Evolutionary conservation across 2,329 filamentous ascomycete genomes (phyloP).

Genomic region (Dryadomyces quercus-mongolicae): DNA sequence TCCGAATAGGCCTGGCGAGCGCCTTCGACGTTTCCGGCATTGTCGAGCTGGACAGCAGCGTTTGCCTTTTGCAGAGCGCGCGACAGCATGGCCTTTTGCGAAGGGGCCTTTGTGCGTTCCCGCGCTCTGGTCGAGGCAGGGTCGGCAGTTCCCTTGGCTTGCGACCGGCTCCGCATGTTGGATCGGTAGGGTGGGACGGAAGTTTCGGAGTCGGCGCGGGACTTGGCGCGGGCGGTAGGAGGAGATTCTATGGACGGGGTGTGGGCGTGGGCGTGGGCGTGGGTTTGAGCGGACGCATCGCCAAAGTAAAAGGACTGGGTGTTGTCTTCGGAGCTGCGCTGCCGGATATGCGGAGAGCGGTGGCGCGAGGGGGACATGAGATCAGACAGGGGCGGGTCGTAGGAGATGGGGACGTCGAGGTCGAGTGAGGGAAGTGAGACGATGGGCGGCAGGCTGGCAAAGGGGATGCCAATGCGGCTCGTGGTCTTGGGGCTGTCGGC

Average conservation of each 20-base stretch:
- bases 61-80: slow-evolving; percentile 91
- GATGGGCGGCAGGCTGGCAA: slow-evolving; percentile 28
- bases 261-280: neutral
- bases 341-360: slow-evolving; percentile 5
- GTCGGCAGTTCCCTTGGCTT: slow-evolving; percentile 32
- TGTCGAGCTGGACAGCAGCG: slow-evolving; percentile 87
- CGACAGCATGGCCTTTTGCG: slow-evolving; percentile 94
- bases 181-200: slow-evolving; percentile 2
- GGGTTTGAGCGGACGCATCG: slow-evolving; percentile 2
- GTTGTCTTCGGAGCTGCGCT: slow-evolving; percentile 11
- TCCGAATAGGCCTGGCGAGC: slow-evolving; percentile 85
- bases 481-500: slow-evolving; percentile 25
- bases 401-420: slow-evolving; percentile 18
- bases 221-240: neutral
- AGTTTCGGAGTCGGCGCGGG: neutral
- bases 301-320: slow-evolving; percentile 10
- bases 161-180: slow-evolving; percentile 34
- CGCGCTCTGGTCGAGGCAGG: slow-evolving; percentile 25
- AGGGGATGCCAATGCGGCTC: slow-evolving; percentile 11
- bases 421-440: slow-evolving; percentile 28
- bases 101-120: slow-evolving; percentile 34
- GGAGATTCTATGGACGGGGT: neutral
- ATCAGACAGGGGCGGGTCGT: slow-evolving; percentile 5
- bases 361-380: slow-evolving; percentile 1
- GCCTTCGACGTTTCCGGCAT: slow-evolving; percentile 87